Evolutionary conservation across 2,329 filamentous ascomycete species (phyloP), one percentile per base, ranked within the genome.

Genomic region (Alternaria postmessia): DNA sequence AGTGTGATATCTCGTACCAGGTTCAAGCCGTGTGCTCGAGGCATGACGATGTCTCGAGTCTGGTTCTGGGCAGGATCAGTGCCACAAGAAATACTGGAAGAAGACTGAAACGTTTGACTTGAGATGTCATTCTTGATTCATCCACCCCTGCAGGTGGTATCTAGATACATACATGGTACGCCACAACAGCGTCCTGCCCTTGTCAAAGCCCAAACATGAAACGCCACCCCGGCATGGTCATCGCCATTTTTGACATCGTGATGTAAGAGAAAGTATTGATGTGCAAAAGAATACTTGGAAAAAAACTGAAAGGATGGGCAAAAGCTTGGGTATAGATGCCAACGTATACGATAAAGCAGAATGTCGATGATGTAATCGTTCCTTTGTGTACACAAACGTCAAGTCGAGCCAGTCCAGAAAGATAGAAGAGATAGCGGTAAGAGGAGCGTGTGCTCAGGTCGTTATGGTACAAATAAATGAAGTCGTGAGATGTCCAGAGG

Each of bases 121-220:
- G 44, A 61, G 49, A 66, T 64, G 59, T 64, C 61, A 64, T 66
- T 68, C 62, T 67, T 57, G 57, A 67, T 69, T 73, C 62, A 57
- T 64, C 30, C 51, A 63, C 63, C 65, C 65, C 57, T 68, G 63
- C 58, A 59, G 67, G 64, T 58, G 62, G 61, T 59, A 62, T 65
- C 62, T 67, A 53, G 61, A 65, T 68, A 68, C 64, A 59, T 66
- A 67, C 66, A 61, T 66, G 61, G 61, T 70, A 67, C 66, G 66
- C 67, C 64, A 67, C 66, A 67, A 56, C 59, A 58, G 61, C 68
- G 63, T 64, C 64, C 59, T 59, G 43, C 42, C 56, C 51, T 56
- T 26, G 46, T 51, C 57, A 51, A 53, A 56, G 48, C 65, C 65
- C 57, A 57, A 63, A 57, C 61, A 53, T 75, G 73, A 75, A 76